A percentile compares a stretch with the other conserved stretches of the same genome.
Conservation (phyloP, 805 yeast genomes). For the Ogataea populi-albae region DNA sequence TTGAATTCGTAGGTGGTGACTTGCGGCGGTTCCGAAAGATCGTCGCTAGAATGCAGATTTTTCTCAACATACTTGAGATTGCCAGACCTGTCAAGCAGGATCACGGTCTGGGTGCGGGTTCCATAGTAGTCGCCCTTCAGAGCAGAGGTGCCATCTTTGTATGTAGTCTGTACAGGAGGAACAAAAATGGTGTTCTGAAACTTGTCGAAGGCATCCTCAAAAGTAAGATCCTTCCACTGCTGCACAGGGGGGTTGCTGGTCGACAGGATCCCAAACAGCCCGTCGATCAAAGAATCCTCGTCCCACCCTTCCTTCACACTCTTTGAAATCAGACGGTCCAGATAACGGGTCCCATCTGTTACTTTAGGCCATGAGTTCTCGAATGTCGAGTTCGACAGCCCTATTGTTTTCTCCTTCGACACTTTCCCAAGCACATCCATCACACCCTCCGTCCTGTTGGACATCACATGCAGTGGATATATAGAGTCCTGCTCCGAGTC, state of each 20-base stretch:
- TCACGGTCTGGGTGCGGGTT: slow-evolving; percentile 81
- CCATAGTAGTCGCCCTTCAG: slow-evolving; percentile 67
- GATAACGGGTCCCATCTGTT: slow-evolving; percentile 58
- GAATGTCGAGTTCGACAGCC: slow-evolving; percentile 67
- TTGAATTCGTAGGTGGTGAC: slow-evolving; percentile 15
- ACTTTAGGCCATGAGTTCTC: slow-evolving; percentile 78
- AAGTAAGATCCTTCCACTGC: slow-evolving; percentile 27
- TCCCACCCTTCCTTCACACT: slow-evolving; percentile 18
- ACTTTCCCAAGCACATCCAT: slow-evolving; percentile 17
- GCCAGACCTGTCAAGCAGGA: slow-evolving; percentile 53
- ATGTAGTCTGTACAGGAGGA: slow-evolving; percentile 52
- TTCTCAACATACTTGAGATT: slow-evolving; percentile 58
- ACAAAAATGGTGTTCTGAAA: slow-evolving; percentile 64
- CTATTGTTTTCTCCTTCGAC: slow-evolving; percentile 37
- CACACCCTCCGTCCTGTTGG: slow-evolving; percentile 43
- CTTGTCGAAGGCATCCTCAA: slow-evolving; percentile 35
- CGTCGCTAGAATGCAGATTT: slow-evolving; percentile 52
- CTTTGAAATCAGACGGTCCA: slow-evolving; percentile 37
- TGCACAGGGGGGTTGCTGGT: slow-evolving; percentile 33
- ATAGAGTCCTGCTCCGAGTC: slow-evolving; percentile 21
- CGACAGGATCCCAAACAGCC: slow-evolving; percentile 55
- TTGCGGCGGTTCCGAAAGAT: slow-evolving; percentile 23
- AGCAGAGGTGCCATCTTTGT: background rate
- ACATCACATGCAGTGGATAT: slow-evolving; percentile 42
- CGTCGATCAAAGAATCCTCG: slow-evolving; percentile 43